phyloP scores from a whole-genome alignment of 2,329 filamentous ascomycete genomes.

The Fusarium udum region DNA sequence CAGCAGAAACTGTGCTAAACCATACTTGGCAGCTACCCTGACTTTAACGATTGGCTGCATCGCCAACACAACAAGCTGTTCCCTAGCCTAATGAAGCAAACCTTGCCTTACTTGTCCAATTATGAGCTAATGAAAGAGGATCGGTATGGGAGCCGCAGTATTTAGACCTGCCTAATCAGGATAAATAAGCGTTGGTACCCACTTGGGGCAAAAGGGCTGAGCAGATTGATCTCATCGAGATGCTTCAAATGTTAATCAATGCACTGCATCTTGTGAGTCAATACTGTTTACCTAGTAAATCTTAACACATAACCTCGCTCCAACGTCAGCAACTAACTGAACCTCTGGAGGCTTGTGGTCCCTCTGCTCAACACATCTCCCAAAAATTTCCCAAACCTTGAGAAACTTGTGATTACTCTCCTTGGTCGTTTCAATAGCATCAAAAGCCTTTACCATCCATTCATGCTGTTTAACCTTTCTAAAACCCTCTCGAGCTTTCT shows the following conservation, averaged over 20 bases:
- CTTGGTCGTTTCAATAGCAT: constrained; percentile 30
- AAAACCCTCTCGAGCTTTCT: constrained; percentile 19
- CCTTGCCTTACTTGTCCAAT: neutral
- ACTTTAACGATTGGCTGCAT: accelerated
- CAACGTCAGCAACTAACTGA: constrained; percentile 12
- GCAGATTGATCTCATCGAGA: neutral
- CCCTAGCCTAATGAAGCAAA: neutral
- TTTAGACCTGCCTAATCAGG: neutral
- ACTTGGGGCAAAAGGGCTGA: neutral
- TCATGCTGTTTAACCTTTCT: constrained; percentile 26
- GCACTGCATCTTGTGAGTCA: neutral
- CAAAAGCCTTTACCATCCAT: constrained; percentile 30
- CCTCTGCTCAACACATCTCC: constrained; percentile 24
- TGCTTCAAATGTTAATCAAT: too few species aligned
- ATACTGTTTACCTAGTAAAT: neutral
- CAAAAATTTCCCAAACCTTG: constrained; percentile 43
- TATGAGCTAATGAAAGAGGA: neutral
- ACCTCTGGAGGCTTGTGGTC: constrained; percentile 16
- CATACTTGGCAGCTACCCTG: neutral
- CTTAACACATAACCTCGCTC: neutral
- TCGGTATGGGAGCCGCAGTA: neutral
- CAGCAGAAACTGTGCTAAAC: neutral
- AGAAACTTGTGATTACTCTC: constrained; percentile 40
- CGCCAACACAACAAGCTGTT: too few species aligned
- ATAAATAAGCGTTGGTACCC: neutral